Evolutionary conservation across 352 stramenopile genomes (phyloP).

Genomic region (Globisporangium acanthophoron): DNA sequence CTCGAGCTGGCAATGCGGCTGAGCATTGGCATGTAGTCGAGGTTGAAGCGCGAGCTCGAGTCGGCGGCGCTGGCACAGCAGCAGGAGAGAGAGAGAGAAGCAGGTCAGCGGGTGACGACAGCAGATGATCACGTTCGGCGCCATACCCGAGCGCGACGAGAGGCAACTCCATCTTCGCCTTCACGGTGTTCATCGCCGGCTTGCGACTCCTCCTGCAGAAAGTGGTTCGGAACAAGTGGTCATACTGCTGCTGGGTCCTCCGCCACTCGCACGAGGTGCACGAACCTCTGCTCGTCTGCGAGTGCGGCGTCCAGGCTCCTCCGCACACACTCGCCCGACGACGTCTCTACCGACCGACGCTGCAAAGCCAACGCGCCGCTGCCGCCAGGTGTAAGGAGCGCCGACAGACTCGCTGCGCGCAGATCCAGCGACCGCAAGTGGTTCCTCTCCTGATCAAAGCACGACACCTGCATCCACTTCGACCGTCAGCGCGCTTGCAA

Average conservation of each 20-base stretch:
- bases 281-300: slow-evolving; percentile 11
- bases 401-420: slow-evolving; percentile 6
- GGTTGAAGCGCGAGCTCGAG: slow-evolving; percentile 32
- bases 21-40: slow-evolving; percentile 76
- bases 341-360: slow-evolving; percentile 1
- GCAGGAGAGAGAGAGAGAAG: neutral
- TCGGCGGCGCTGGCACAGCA: slow-evolving; percentile 11
- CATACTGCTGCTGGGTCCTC: neutral
- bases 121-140: no score
- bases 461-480: slow-evolving; percentile 8
- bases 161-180: slow-evolving; percentile 48
- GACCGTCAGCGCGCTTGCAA: neutral
- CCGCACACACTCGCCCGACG: slow-evolving; percentile 17
- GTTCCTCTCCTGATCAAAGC: slow-evolving; percentile 19
- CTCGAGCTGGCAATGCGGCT: slow-evolving; percentile 40
- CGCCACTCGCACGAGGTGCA: neutral
- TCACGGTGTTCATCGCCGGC: slow-evolving; percentile 4
- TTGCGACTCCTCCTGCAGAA: slow-evolving; percentile 11
- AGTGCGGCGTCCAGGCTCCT: slow-evolving; percentile 27
- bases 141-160: slow-evolving; percentile 36
- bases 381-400: slow-evolving; percentile 14
- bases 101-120: slow-evolving; percentile 4
- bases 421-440: slow-evolving; percentile 10
- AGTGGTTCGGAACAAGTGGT: neutral
- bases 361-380: slow-evolving; percentile 23